Percentiles rank a stretch among this genome's conserved stretches.
phyloP scores from a whole-genome alignment of 2,329 filamentous ascomycete species.

The Exophiala dermatitidis region DNA sequence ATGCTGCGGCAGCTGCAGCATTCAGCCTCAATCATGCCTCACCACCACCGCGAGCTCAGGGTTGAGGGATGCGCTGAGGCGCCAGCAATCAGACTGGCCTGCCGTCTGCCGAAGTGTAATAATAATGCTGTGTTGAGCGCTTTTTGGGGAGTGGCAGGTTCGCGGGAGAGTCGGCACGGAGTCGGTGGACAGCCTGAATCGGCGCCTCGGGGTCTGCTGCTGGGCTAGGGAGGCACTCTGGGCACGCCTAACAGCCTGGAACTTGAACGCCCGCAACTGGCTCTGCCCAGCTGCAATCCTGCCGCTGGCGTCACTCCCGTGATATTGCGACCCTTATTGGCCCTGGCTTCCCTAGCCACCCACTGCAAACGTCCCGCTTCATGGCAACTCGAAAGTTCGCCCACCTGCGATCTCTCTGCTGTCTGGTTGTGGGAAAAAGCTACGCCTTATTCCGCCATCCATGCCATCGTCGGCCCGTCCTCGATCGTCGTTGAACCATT shows the following conservation, averaged over 20 bases:
- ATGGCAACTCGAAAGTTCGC: no score
- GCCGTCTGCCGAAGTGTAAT: neutral
- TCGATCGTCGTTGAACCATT: neutral
- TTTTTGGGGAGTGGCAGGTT: conserved; percentile 7
- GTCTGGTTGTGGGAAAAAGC: neutral
- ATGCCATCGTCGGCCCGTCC: neutral
- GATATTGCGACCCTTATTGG: conserved; percentile 1
- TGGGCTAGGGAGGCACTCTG: neutral
- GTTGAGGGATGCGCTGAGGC: no score
- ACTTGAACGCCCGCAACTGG: no score
- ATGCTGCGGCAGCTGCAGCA: no score
- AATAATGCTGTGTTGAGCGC: neutral
- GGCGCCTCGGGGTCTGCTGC: neutral
- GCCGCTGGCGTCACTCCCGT: neutral
- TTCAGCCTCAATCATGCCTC: no score
- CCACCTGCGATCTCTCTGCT: neutral
- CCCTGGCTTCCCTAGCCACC: conserved; percentile 9
- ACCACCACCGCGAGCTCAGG: no score
- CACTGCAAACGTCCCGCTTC: conserved; percentile 1
- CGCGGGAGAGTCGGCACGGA: conserved; percentile 18
- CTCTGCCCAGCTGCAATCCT: neutral
- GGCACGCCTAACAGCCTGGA: no score
- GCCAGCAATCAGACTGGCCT: neutral
- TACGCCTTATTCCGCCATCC: conserved; percentile 16
- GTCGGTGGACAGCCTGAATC: neutral